Conservation (phyloP, 2,329 filamentous ascomycete species). For the Aspergillus viridinutans region DNA sequence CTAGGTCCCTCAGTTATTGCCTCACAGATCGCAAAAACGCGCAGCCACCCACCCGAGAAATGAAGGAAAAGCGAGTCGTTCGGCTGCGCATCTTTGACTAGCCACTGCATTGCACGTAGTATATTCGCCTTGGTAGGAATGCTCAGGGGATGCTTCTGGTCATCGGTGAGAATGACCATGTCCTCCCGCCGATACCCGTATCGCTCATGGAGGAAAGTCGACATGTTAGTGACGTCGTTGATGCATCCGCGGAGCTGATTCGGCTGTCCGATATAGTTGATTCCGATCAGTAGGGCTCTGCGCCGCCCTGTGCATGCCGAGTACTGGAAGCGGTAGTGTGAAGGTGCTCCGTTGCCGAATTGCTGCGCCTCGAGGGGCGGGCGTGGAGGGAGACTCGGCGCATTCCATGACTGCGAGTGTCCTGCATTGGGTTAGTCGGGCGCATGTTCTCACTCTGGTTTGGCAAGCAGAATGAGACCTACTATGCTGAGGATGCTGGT, state of each 20-base stretch:
- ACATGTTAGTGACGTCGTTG: conserved; percentile 98
- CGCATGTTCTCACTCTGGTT: not conserved
- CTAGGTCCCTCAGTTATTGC: conserved; percentile 30
- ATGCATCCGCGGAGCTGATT: conserved; percentile 89
- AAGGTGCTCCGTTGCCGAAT: conserved; percentile 76
- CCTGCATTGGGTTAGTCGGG: conserved; percentile 24
- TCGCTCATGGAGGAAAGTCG: conserved; percentile 74
- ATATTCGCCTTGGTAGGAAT: conserved; percentile 95
- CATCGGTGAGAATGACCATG: conserved; percentile 95
- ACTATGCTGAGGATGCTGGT: conserved; percentile 14
- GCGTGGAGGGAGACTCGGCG: conserved; percentile 58
- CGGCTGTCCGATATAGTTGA: conserved; percentile 92
- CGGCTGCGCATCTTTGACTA: conserved; percentile 87
- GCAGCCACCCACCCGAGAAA: conserved; percentile 66
- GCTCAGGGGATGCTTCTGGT: conserved; percentile 96
- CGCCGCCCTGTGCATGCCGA: conserved; percentile 82
- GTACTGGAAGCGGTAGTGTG: conserved; percentile 83
- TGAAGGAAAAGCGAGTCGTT: conserved; percentile 97
- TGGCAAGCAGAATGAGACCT: not conserved
- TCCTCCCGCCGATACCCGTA: conserved; percentile 92
- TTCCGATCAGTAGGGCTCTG: conserved; percentile 87
- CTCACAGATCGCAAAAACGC: not conserved
- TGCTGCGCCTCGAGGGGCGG: conserved; percentile 64
- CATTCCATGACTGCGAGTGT: conserved; percentile 47
- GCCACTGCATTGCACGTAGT: conserved; percentile 92